phyloP scores from a whole-genome alignment of 176 grass and related monocot species.

The Aegilops umbellulata region DNA sequence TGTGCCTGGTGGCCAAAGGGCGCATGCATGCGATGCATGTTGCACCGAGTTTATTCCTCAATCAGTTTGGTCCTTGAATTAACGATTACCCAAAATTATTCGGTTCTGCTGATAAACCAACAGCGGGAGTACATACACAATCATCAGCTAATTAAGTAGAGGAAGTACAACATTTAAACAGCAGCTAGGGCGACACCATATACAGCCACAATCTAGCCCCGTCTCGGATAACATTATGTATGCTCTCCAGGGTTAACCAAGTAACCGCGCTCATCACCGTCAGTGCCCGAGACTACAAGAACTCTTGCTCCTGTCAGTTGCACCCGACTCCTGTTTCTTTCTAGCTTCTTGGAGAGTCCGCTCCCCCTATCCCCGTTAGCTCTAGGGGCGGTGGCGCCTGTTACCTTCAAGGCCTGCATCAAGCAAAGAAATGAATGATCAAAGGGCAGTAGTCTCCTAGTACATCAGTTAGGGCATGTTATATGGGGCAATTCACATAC shows the following conservation, averaged over 20 bases:
- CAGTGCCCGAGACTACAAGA: neutral
- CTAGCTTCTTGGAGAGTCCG: neutral
- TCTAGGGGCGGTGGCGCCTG: neutral
- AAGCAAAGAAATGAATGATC: slow-evolving; percentile 15
- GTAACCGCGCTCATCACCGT: neutral
- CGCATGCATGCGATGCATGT: neutral
- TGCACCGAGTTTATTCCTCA: neutral
- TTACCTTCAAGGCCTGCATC: slow-evolving; percentile 31
- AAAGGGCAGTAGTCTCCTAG: neutral
- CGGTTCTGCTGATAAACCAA: slow-evolving; percentile 16
- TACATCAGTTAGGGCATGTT: neutral
- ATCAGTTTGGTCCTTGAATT: slow-evolving; percentile 10
- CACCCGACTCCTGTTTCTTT: slow-evolving; percentile 1
- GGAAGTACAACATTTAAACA: neutral
- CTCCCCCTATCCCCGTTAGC: neutral
- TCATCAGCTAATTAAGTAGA: neutral
- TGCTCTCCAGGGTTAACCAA: neutral
- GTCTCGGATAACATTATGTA: neutral
- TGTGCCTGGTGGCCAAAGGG: neutral
- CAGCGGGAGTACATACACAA: neutral
- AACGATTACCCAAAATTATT: slow-evolving; percentile 25
- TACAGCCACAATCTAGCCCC: slow-evolving; percentile 22
- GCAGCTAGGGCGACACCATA: slow-evolving; percentile 6
- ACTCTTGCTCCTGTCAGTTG: slow-evolving; percentile 16
- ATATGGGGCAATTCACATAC: neutral